Evolutionary conservation across 2,329 filamentous ascomycete species (phyloP).

Genomic region (Ascochyta clinopodiicola): DNA sequence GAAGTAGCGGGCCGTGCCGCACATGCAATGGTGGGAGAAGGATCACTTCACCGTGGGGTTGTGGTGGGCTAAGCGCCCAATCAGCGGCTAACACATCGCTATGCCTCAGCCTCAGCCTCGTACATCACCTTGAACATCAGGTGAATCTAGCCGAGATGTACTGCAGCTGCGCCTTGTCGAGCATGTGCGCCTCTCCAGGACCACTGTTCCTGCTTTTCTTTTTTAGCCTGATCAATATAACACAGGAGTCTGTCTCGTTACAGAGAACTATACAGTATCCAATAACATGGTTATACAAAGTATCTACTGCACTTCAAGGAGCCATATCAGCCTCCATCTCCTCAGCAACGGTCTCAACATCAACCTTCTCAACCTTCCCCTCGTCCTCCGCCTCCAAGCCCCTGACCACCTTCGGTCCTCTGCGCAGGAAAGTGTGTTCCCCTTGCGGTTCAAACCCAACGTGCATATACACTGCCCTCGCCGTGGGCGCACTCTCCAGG

Average conservation of each 20-base stretch:
- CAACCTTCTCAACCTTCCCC: constrained; percentile 4
- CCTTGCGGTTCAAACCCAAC: constrained; percentile 35
- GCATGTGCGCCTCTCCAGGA: too few species aligned
- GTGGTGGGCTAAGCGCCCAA: not conserved
- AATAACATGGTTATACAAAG: too few species aligned
- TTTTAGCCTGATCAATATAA: too few species aligned
- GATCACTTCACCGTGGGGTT: not conserved
- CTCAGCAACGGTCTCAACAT: constrained; percentile 9
- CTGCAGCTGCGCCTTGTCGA: too few species aligned
- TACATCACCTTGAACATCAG: not conserved
- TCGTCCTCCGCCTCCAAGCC: constrained; percentile 7
- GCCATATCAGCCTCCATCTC: not conserved
- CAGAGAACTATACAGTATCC: too few species aligned
- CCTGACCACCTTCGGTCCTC: constrained; percentile 5
- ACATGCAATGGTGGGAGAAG: not conserved
- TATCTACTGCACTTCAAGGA: not conserved
- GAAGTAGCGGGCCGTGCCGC: not conserved
- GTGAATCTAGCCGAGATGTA: too few species aligned
- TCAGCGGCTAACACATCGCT: constrained; percentile 2
- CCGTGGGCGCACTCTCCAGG: constrained; percentile 35
- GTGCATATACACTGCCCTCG: constrained; percentile 39
- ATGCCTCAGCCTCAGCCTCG: not conserved
- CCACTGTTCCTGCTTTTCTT: too few species aligned
- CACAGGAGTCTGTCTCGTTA: too few species aligned
- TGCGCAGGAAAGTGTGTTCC: not conserved